A percentile compares a stretch with the other conserved stretches of the same genome.
These are phyloP conservation scores for Fusarium sp. DNA, from an alignment of 2,329 filamentous ascomycete genomes.

Conservation along the genomic window DNA sequence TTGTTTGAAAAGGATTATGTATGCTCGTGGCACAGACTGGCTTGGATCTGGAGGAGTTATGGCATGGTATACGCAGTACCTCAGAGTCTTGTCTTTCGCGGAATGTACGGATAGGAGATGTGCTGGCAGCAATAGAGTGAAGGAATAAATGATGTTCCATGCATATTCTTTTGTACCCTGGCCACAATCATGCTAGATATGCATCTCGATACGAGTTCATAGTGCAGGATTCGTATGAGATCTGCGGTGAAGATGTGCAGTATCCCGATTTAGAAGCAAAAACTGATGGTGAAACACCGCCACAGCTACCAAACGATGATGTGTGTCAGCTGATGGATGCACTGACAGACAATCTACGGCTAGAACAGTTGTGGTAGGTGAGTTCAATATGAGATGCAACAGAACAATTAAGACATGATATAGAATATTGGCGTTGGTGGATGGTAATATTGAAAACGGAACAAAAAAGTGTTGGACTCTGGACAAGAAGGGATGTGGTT, in stretches of 20 bases:
- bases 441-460: not conserved
- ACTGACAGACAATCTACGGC: not conserved
- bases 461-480: not conserved
- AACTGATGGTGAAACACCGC: constrained; percentile 30
- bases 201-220: constrained; percentile 2
- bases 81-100: not conserved
- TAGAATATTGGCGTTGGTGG: not conserved
- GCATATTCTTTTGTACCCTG: not conserved
- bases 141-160: constrained; percentile 3
- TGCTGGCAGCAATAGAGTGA: constrained; percentile 3
- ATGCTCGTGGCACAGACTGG: not conserved
- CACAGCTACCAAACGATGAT: constrained; percentile 16
- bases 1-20: not conserved
- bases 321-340: constrained; percentile 26
- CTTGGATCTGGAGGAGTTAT: not conserved
- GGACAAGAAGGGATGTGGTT: constrained; percentile 1
- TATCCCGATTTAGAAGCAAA: constrained; percentile 38
- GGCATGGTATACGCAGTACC: not conserved
- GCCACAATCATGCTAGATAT: not conserved
- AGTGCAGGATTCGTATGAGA: constrained; percentile 10
- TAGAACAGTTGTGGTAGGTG: constrained; percentile 1
- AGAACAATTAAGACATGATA: not conserved
- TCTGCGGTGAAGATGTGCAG: constrained; percentile 7
- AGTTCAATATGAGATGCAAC: not conserved
- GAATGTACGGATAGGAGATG: not conserved